Base-by-base conservation (phyloP, 345 rosid genomes). In the Salix purpurea region DNA sequence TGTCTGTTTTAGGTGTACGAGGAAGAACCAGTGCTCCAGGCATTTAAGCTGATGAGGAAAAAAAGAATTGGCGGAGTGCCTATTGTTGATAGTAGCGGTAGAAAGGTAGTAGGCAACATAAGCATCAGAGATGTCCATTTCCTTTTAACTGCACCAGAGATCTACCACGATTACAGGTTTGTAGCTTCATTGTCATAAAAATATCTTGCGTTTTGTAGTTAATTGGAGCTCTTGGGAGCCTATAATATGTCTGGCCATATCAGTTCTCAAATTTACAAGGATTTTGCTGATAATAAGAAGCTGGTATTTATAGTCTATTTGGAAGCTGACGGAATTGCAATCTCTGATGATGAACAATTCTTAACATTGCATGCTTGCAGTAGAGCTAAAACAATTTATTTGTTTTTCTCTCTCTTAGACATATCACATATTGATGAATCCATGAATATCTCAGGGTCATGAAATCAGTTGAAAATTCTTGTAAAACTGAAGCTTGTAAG, bases 11-110 rank as follows among this genome's bases (percentile, higher is more conserved):
- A 96, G 99, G 92, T 93, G 76, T 79, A 91, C 1, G 98, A 91
- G 73, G 88, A 93, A 50, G 98, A 96, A 75, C 97, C 99, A n/a
- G 99, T 96, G 85, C 96, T 96, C 72, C 97, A 93, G 81, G 99
- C 94, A 16, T 96, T 96, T 77, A 94, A 94, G 87, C 77, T 93
- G 75, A 92, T 93, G 99, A 87, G 98, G 85, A 90, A 89, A 87
- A 86, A 76, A 78, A 86, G 84, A 76, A 77, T 93, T 28, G 98
- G 98, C 74, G 99, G 95, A 14, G 69, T 96, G 69, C 99, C 97
- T 7, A 94, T 96, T 12, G 75, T 94, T 54, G 92, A 88, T 52
- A 74, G 79, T 16, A 84, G 83, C 15, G 91, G 90, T 18, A 80
- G 71, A 39, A 93, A 87, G 86, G 90, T 98, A 37, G 79, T 94